phyloP scores from a whole-genome alignment of 2,329 filamentous ascomycete genomes.

The Zalaria obscura region DNA sequence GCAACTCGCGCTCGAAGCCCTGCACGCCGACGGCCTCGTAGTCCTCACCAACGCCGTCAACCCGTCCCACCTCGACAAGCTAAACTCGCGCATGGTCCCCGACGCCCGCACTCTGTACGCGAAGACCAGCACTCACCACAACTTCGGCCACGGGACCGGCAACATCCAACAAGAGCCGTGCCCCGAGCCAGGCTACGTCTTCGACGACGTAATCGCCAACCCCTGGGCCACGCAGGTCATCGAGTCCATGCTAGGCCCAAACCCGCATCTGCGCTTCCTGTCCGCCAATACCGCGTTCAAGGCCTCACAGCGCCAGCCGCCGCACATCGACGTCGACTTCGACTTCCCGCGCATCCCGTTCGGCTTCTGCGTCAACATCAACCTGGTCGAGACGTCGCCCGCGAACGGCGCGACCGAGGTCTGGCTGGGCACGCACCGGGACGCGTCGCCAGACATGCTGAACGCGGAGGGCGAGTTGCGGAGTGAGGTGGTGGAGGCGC shows the following conservation, averaged over 20 bases:
- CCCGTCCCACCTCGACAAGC: constrained; percentile 16
- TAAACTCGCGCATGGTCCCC: constrained; percentile 13
- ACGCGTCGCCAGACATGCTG: constrained; percentile 24
- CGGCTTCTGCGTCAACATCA: constrained; percentile 39
- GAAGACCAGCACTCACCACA: constrained; percentile 14
- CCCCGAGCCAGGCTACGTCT: constrained; percentile 19
- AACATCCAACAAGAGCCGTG: constrained; percentile 30
- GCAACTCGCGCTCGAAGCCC: constrained; percentile 3
- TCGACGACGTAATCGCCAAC: constrained; percentile 21
- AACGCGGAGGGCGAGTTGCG: constrained; percentile 32
- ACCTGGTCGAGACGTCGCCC: constrained; percentile 34
- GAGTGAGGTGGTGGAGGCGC: constrained; percentile 24
- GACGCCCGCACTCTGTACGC: constrained; percentile 20
- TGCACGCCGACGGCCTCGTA: constrained; percentile 24
- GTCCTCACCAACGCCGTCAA: constrained; percentile 23
- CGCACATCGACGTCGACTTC: constrained; percentile 35
- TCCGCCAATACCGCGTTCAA: constrained; percentile 44
- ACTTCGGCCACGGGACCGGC: constrained; percentile 18
- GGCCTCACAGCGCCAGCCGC: constrained; percentile 33
- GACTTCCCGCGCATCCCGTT: constrained; percentile 40
- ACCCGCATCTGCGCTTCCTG: constrained; percentile 41
- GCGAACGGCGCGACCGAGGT: constrained; percentile 44
- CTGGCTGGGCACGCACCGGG: constrained; percentile 43
- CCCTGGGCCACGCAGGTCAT: constrained; percentile 40
- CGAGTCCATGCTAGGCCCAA: constrained; percentile 39